These are phyloP conservation scores for Pseudofabraea citricarpa DNA, from an alignment of 2,329 filamentous ascomycete species.

Conservation along the genomic window DNA sequence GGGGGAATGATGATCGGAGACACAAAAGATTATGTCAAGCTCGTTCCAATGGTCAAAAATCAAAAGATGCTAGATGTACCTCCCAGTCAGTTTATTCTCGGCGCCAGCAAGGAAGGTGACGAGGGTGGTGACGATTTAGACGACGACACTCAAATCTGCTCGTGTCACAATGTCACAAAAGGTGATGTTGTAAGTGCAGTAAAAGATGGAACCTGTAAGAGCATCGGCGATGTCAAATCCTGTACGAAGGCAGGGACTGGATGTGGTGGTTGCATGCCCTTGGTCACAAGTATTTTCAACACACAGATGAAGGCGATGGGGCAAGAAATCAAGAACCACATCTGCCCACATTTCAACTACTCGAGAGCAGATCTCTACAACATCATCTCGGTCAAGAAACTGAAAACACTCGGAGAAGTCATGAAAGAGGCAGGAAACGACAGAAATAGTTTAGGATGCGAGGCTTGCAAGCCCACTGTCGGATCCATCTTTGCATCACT, in stretches of 20 bases:
- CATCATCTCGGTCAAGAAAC: conserved; percentile 76
- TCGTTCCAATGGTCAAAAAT: conserved; percentile 81
- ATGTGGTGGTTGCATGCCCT: conserved; percentile 84
- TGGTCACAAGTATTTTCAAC: conserved; percentile 88
- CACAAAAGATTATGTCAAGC: conserved; percentile 82
- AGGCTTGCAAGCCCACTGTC: conserved; percentile 79
- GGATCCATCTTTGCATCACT: conserved; percentile 76
- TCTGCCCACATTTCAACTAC: conserved; percentile 80
- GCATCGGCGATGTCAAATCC: conserved; percentile 75
- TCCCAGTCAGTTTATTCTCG: conserved; percentile 79
- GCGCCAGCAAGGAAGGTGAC: conserved; percentile 67
- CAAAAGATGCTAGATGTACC: conserved; percentile 75
- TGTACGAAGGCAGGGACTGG: conserved; percentile 91
- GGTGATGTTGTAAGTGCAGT: conserved; percentile 68
- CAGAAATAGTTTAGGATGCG: conserved; percentile 70
- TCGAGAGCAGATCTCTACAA: conserved; percentile 87
- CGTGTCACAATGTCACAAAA: conserved; percentile 89
- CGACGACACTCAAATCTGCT: conserved; percentile 86
- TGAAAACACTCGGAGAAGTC: conserved; percentile 67
- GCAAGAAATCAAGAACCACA: conserved; percentile 78
- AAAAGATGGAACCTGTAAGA: conserved; percentile 76
- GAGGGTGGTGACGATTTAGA: conserved; percentile 72
- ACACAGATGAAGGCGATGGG: conserved; percentile 81
- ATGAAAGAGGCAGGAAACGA: conserved; percentile 76
- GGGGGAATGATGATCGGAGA: conserved; percentile 99